Evolutionary conservation across 768 basidiomycete genomes (phyloP).

Genomic region (Hygrocybe coccinea): DNA sequence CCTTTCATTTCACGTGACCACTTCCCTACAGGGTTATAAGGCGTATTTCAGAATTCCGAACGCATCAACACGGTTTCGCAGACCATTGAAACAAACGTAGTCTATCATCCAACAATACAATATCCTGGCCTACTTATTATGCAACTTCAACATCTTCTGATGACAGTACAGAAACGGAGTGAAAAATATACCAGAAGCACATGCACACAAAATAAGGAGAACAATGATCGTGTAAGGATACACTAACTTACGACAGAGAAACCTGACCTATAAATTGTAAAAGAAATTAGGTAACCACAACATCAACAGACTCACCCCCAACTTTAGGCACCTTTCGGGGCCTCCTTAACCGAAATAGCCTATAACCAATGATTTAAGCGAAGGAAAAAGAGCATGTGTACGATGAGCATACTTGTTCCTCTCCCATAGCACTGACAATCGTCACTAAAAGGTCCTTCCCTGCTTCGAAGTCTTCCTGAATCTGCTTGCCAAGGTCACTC

Average conservation of each 20-base stretch:
- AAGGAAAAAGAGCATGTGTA: background rate
- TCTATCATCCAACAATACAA: constrained; percentile 1
- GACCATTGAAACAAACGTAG: background rate
- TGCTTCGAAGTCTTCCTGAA: constrained; percentile 65
- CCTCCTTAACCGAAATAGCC: constrained; percentile 87
- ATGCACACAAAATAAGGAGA: constrained; percentile 3
- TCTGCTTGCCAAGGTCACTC: constrained; percentile 68
- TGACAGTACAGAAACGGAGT: background rate
- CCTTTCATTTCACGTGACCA: no score
- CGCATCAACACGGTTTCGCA: background rate
- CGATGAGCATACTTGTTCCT: constrained; percentile 62
- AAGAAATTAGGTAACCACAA: background rate
- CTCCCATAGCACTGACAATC: constrained; percentile 83
- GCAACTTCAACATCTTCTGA: background rate
- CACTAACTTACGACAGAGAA: background rate
- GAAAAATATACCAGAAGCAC: background rate
- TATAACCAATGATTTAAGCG: constrained; percentile 18
- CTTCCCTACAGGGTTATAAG: no score
- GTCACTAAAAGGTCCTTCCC: constrained; percentile 88
- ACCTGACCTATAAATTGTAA: background rate
- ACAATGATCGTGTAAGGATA: background rate
- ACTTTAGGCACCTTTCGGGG: constrained; percentile 52
- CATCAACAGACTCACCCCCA: background rate
- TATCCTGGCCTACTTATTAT: background rate
- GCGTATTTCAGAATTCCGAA: no score